Base-by-base conservation (phyloP, 345 rosid species). In the Combretum micranthum region DNA sequence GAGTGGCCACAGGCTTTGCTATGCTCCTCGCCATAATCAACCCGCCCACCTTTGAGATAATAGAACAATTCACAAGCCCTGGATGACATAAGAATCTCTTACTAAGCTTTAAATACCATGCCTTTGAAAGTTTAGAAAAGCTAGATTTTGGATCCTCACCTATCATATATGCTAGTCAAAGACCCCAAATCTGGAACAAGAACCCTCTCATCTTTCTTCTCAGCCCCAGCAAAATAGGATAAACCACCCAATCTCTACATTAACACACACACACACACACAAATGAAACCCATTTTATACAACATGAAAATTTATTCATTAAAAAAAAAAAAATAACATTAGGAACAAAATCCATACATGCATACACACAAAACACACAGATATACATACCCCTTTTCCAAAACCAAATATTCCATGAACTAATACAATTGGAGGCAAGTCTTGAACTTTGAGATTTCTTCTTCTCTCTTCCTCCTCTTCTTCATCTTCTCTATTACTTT, bases 381-480 rank as follows among this genome's bases (percentile, higher is more conserved):
- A 14, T 15, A 2, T 23, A 53, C 69, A 26, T 62, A 94, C 97
- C 83, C 97, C 99, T 80, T 94, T 82, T 16, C 99, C 99, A 73
- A 94, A 94, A 56, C 99, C 99, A 52, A 94, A 94, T 75, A 94
- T 90, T 49, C 99, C 99, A 74, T 94, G 99, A 23, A 94, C 90
- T 50, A 94, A 53, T 42, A 94, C 99, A 62, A 94, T 87, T 19
- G 97, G 97, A 73, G 95, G 86, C 69, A 90, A 47, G 68, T 63
- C 77, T 68, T 42, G 64, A 50, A 45, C 68, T 52, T 57, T 60
- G 19, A 69, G 22, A 20, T 21, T 26, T 62, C 59, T 16, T 64
- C 74, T 19, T 71, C 77, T 16, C 66, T 75, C 64, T 74, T 79
- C 10, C 69, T 67, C 58, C 59, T 46, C 51, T 46, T 20, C 18